Percentiles rank a stretch among this genome's conserved stretches.
These are phyloP conservation scores for Daldinia sp. DNA, from an alignment of 2,329 filamentous ascomycete species.

Conservation along the genomic window DNA sequence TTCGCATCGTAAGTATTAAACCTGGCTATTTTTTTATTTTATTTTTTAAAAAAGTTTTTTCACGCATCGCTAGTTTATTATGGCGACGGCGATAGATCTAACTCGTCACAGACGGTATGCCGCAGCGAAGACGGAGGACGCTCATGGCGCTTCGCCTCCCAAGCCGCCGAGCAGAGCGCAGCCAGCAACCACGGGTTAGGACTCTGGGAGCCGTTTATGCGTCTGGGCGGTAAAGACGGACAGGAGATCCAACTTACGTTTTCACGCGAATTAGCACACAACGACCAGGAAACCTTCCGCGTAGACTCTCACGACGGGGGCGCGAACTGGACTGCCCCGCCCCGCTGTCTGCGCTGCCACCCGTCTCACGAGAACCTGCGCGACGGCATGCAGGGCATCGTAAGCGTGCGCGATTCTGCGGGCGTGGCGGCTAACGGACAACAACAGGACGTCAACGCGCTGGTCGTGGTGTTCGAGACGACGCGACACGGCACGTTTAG, in stretches of 20 bases:
- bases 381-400: slow-evolving; percentile 57
- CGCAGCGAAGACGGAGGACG: slow-evolving; percentile 54
- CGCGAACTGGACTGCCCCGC: slow-evolving; percentile 51
- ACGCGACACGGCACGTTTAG: slow-evolving; percentile 52
- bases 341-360: slow-evolving; percentile 52
- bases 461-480: slow-evolving; percentile 58
- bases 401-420: slow-evolving; percentile 35
- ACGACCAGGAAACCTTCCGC: slow-evolving; percentile 60
- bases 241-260: slow-evolving; percentile 55
- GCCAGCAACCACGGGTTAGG: slow-evolving; percentile 53
- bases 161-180: slow-evolving; percentile 54
- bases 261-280: slow-evolving; percentile 55
- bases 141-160: slow-evolving; percentile 54
- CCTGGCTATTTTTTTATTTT: not conserved
- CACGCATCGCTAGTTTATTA: not conserved
- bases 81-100: not conserved
- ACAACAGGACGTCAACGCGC: slow-evolving; percentile 40
- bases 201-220: slow-evolving; percentile 61
- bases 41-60: not conserved
- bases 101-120: slow-evolving; percentile 51
- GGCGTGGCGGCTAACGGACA: slow-evolving; percentile 45
- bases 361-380: slow-evolving; percentile 48
- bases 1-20: slow-evolving; percentile 50
- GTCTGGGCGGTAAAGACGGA: slow-evolving; percentile 45
- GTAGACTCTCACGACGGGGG: slow-evolving; percentile 55